Evolutionary conservation across 805 yeast genomes (phyloP).

Genomic region (Spathaspora passalidarum): DNA sequence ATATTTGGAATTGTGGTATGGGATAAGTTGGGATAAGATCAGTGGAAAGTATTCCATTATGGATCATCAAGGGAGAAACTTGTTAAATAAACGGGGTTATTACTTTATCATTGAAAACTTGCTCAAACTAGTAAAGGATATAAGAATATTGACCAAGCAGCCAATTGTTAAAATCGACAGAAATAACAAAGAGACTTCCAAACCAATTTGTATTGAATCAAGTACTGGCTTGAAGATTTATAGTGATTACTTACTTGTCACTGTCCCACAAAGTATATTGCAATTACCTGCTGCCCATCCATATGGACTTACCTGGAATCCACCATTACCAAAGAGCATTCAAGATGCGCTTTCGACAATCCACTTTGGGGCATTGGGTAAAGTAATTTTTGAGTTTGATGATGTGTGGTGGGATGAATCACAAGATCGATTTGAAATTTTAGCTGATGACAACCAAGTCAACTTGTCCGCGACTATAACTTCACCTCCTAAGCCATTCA

Average conservation of each 20-base stretch:
- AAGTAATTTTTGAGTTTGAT: slow-evolving; percentile 41
- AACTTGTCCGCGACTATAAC: slow-evolving; percentile 9
- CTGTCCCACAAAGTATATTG: slow-evolving; percentile 75
- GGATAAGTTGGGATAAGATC: slow-evolving; percentile 61
- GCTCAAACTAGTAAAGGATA: slow-evolving; percentile 33
- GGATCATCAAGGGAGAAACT: slow-evolving; percentile 75
- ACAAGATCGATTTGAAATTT: slow-evolving; percentile 39
- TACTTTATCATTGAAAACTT: slow-evolving; percentile 46
- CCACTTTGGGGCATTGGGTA: slow-evolving; percentile 41
- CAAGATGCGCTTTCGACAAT: slow-evolving; percentile 19
- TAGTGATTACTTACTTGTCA: slow-evolving; percentile 62
- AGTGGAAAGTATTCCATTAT: slow-evolving; percentile 69
- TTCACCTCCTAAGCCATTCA: slow-evolving; percentile 43
- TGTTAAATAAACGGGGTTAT: slow-evolving; percentile 64
- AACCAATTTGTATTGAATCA: slow-evolving; percentile 30
- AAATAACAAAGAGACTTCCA: slow-evolving; percentile 11
- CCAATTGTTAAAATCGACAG: slow-evolving; percentile 42
- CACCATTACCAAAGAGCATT: slow-evolving; percentile 19
- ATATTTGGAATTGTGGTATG: slow-evolving; percentile 73
- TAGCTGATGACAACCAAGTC: slow-evolving; percentile 13
- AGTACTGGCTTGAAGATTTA: slow-evolving; percentile 24
- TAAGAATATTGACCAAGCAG: slow-evolving; percentile 36
- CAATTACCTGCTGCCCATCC: slow-evolving; percentile 32
- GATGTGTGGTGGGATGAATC: slow-evolving; percentile 41
- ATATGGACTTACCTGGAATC: slow-evolving; percentile 45